Conservation (phyloP, 352 stramenopile genomes). For the Pythium apleroticum region DNA sequence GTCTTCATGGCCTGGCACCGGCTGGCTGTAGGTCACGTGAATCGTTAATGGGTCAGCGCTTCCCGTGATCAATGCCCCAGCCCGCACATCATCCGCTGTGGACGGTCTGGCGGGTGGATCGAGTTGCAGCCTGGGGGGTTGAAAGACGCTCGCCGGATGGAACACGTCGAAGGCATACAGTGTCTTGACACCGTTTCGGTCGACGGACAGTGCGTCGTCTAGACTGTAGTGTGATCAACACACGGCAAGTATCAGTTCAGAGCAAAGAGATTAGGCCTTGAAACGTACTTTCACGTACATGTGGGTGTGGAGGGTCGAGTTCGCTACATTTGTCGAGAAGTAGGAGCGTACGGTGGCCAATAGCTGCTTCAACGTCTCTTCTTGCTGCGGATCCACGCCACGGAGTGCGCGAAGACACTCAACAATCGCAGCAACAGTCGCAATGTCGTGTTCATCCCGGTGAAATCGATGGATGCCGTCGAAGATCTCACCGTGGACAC, state of each 20-base stretch:
- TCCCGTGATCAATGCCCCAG: conserved; percentile 42
- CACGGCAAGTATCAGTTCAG: not conserved
- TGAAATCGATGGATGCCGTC: conserved; percentile 7
- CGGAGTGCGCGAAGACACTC: conserved; percentile 20
- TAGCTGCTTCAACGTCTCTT: conserved; percentile 4
- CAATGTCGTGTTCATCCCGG: conserved; percentile 15
- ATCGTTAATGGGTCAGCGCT: conserved; percentile 62
- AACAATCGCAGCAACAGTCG: not conserved
- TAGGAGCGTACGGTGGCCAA: conserved; percentile 11
- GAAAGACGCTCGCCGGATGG: conserved; percentile 16
- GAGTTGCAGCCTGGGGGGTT: conserved; percentile 5
- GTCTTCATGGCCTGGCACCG: conserved; percentile 41
- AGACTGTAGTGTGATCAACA: conserved; percentile 11
- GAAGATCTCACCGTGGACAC: conserved; percentile 20
- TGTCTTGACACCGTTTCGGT: not conserved
- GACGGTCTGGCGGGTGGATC: not conserved
- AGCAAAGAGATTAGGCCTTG: not conserved
- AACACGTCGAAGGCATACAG: conserved; percentile 21
- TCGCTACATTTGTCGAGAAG: conserved; percentile 11
- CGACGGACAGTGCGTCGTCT: not conserved
- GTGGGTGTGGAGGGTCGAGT: conserved; percentile 16
- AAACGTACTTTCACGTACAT: conserved; percentile 14
- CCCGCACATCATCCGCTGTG: not conserved
- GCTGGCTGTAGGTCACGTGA: conserved; percentile 56
- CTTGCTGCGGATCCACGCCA: not conserved